Evolutionary conservation across 1,284 basidiomycete genomes (phyloP).

Genomic region (Schizophyllum commune): DNA sequence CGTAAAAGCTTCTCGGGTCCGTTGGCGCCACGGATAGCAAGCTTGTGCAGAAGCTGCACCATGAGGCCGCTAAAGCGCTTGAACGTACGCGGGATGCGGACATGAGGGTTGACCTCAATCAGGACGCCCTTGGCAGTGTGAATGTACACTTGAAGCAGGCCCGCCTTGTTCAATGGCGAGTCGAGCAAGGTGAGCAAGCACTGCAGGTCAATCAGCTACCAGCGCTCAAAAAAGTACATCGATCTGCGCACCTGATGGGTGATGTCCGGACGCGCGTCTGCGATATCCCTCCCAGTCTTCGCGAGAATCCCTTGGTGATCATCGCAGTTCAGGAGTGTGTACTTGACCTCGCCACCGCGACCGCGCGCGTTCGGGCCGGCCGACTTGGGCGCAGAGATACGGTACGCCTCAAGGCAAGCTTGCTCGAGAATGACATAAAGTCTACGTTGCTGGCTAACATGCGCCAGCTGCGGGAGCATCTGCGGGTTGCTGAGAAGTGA

Average conservation of each 20-base stretch:
- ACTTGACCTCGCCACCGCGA: constrained; percentile 78
- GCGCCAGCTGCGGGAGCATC: constrained; percentile 75
- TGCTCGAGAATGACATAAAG: constrained; percentile 90
- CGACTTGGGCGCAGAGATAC: constrained; percentile 44
- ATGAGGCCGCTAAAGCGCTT: constrained; percentile 98
- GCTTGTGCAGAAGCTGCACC: constrained; percentile 97
- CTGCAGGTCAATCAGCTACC: constrained; percentile 29
- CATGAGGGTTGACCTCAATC: constrained; percentile 98
- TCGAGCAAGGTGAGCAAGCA: constrained; percentile 96
- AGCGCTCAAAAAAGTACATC: constrained; percentile 6
- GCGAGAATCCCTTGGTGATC: constrained; percentile 98
- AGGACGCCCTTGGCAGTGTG: constrained; percentile 96
- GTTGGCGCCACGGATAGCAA: constrained; percentile 93
- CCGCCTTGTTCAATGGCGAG: constrained; percentile 97
- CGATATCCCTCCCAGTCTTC: constrained; percentile 96
- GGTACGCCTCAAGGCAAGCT: constrained; percentile 94
- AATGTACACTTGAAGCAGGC: constrained; percentile 95
- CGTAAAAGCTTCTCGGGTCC: constrained; percentile 95
- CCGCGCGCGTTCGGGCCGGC: constrained; percentile 37
- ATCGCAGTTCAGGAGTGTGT: constrained; percentile 96
- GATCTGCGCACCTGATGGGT: constrained; percentile 81
- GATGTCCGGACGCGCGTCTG: constrained; percentile 96
- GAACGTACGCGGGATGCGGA: constrained; percentile 96
- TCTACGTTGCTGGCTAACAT: constrained; percentile 68
- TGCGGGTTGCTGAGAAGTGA: constrained; percentile 52